These are phyloP conservation scores for Penicillium olsonii DNA, from an alignment of 2,329 filamentous ascomycete genomes.

Conservation along the genomic window DNA sequence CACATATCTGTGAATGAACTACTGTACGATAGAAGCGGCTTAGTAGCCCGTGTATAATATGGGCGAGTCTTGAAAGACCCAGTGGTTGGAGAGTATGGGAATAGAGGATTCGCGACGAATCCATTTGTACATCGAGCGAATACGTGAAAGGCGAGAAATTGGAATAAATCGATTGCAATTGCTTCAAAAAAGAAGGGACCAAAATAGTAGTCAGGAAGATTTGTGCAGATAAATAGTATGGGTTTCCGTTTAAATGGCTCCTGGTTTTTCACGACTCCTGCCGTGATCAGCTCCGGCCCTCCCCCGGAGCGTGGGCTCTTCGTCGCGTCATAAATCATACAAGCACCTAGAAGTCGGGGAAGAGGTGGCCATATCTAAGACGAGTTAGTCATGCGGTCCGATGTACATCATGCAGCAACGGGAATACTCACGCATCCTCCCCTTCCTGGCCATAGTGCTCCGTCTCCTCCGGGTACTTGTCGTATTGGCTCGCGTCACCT, in stretches of 20 bases:
- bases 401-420: not conserved
- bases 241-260: slow-evolving; percentile 18
- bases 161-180: slow-evolving; percentile 23
- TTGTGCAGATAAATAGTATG: slow-evolving; percentile 14
- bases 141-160: slow-evolving; percentile 15
- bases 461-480: slow-evolving; percentile 95
- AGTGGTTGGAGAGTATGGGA: slow-evolving; percentile 13
- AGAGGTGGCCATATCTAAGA: slow-evolving; percentile 69
- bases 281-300: slow-evolving; percentile 21
- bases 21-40: slow-evolving; percentile 24
- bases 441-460: slow-evolving; percentile 83
- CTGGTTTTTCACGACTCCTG: slow-evolving; percentile 20
- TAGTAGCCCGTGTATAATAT: slow-evolving; percentile 28
- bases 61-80: slow-evolving; percentile 15
- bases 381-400: not conserved
- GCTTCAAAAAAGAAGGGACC: slow-evolving; percentile 20
- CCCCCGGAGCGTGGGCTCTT: slow-evolving; percentile 22
- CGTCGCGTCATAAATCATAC: slow-evolving; percentile 36
- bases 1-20: slow-evolving; percentile 18
- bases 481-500: slow-evolving; percentile 95
- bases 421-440: slow-evolving; percentile 75
- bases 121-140: slow-evolving; percentile 19
- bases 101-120: slow-evolving; percentile 6
- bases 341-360: slow-evolving; percentile 66
- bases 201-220: not conserved